A percentile compares a stretch with the other conserved stretches of the same genome.
Conservation (phyloP, 495 filamentous ascomycete genomes). For the Sporormia fimetaria region DNA sequence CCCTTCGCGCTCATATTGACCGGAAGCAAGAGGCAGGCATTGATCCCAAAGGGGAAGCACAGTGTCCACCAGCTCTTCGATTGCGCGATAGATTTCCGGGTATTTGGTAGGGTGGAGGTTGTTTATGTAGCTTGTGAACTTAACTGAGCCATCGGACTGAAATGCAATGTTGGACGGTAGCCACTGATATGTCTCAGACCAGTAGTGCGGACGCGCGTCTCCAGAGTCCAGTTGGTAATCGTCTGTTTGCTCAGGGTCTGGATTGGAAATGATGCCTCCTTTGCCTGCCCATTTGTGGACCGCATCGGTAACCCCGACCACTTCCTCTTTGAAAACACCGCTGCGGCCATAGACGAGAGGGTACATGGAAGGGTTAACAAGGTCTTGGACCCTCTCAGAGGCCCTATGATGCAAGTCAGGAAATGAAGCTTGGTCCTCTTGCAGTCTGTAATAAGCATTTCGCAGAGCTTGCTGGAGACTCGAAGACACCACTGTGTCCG, state of each 20-base stretch:
- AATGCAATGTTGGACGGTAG: conserved; percentile 16
- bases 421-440: conserved; percentile 3
- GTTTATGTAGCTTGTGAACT: conserved; percentile 20
- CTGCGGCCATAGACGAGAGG: conserved; percentile 17
- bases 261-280: conserved; percentile 3
- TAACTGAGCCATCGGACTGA: conserved; percentile 6
- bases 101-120: conserved; percentile 17
- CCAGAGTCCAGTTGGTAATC: background rate
- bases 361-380: conserved; percentile 20
- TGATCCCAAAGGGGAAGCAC: conserved; percentile 15
- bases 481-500: conserved; percentile 6
- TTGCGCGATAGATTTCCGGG: conserved; percentile 7
- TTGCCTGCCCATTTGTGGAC: conserved; percentile 17
- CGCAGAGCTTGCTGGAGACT: conserved; percentile 5
- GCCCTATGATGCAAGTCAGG: conserved; percentile 19
- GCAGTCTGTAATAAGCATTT: conserved; percentile 7
- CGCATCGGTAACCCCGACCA: conserved; percentile 8
- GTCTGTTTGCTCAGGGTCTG: background rate
- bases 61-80: conserved; percentile 12
- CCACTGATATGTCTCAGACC: conserved; percentile 16
- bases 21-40: conserved; percentile 10
- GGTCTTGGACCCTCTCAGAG: conserved; percentile 12
- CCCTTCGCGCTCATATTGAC: conserved; percentile 3
- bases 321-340: conserved; percentile 3
- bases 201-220: conserved; percentile 4